phyloP scores from a whole-genome alignment of 306 rosid genomes.

The Medicago arabica region DNA sequence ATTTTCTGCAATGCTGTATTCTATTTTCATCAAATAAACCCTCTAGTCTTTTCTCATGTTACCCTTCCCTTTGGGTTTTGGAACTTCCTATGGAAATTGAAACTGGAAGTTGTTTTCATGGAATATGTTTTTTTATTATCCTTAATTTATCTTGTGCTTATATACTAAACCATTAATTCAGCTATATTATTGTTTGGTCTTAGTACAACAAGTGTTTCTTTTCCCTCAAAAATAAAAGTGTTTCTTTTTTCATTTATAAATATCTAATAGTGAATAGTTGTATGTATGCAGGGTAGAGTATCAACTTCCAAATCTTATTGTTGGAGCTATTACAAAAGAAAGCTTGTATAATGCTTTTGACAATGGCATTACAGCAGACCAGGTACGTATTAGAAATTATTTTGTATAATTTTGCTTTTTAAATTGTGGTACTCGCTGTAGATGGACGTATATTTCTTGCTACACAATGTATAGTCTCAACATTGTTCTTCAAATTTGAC shows the following conservation, averaged over 20 bases:
- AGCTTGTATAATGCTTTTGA: slow-evolving; percentile 93
- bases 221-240: no score
- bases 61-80: not conserved
- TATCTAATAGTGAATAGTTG: slow-evolving; percentile 32
- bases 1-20: slow-evolving; percentile 37
- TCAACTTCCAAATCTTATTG: slow-evolving; percentile 97
- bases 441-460: slow-evolving; percentile 31
- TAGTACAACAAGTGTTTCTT: slow-evolving; percentile 3
- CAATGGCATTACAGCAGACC: slow-evolving; percentile 85
- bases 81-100: slow-evolving; percentile 4
- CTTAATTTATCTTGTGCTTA: slow-evolving; percentile 11
- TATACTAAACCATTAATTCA: slow-evolving; percentile 13
- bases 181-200: slow-evolving; percentile 33
- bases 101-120: slow-evolving; percentile 24
- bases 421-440: not conserved
- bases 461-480: not conserved
- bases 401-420: slow-evolving; percentile 6
- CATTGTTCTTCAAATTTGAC: slow-evolving; percentile 11
- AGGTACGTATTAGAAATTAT: slow-evolving; percentile 54
- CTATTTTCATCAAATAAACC: slow-evolving; percentile 14
- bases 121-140: slow-evolving; percentile 13
- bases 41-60: slow-evolving; percentile 13
- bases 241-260: slow-evolving; percentile 18
- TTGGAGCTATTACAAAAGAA: slow-evolving; percentile 95
- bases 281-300: slow-evolving; percentile 80